Base-by-base conservation (phyloP, 345 rosid species). In the Moricandia moricandioides region DNA sequence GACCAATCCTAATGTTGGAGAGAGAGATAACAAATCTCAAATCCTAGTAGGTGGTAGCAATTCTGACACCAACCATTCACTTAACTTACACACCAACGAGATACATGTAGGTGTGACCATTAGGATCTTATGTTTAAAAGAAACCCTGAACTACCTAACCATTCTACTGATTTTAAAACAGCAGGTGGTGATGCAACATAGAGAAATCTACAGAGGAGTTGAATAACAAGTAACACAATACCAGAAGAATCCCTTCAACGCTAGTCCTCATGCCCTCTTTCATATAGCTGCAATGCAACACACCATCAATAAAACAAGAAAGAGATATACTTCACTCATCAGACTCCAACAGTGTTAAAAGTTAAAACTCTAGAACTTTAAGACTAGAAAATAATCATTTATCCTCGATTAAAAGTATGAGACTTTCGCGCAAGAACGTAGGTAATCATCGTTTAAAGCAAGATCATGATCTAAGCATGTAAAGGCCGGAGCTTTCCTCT, bases 181-280 rank as follows among this genome's bases (percentile, higher is more conserved):
- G 2, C 1, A 3, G 8, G n/a, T 3, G 17, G 24, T 14, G 21
- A 70, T 35, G 35, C 26, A 34, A 64, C 73, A 12, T 27, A 49
- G 35, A 65, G 0, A 33, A 24, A 78, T 49, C 21, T 12, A 51
- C 31, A 59, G 12, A 37, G 7, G 29, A 58, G 47, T 29, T 17
- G 33, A 17, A 17, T 16, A 59, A 71, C 64, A 65, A 26, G 47
- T 6, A n/a, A 39, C 56, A 74, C 84, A 57, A 9, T 82, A 92
- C 99, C 97, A 90, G 87, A 51, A 95, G 82, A 84, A 95, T 90
- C 49, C 88, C 99, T 69, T 92, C 97, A 8, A 95, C 97, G 16
- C 97, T 92, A 5, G 97, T 88, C 82, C 97, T 86, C 99, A 95
- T 91, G 51, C 99, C 99, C 65, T 95, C 99, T 72, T 95, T 90